Evolutionary conservation across 371 early-diverging fungal genomes (phyloP).

Genomic region (Saksenaea oblongispora): DNA sequence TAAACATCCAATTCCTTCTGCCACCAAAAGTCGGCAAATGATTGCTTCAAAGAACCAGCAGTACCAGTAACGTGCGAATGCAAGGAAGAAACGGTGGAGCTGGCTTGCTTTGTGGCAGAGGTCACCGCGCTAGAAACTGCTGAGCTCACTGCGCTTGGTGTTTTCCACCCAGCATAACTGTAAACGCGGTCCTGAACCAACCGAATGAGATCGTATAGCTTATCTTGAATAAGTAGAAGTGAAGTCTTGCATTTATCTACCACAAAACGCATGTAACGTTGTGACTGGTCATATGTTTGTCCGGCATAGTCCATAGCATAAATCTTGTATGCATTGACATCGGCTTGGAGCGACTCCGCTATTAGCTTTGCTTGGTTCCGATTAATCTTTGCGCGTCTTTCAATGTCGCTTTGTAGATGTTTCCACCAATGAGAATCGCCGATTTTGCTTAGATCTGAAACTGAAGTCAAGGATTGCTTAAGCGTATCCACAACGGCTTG

Average conservation of each 20-base stretch:
- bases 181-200: conserved; percentile 1
- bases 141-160: conserved; percentile 1
- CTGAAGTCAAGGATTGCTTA: conserved; percentile 27
- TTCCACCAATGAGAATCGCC: conserved; percentile 39
- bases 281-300: conserved; percentile 24
- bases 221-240: conserved; percentile 1
- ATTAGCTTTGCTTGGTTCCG: conserved; percentile 28
- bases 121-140: conserved; percentile 19
- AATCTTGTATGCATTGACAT: conserved; percentile 47
- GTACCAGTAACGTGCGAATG: conserved; percentile 22
- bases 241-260: conserved; percentile 5
- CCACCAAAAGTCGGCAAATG: conserved; percentile 39
- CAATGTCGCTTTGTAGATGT: conserved; percentile 27
- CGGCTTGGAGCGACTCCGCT: conserved; percentile 24
- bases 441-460: conserved; percentile 25
- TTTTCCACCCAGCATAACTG: conserved; percentile 4
- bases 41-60: conserved; percentile 19
- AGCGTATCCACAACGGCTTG: conserved; percentile 20
- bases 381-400: conserved; percentile 33
- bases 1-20: conserved; percentile 37
- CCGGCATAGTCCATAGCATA: conserved; percentile 48
- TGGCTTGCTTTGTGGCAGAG: conserved; percentile 28
- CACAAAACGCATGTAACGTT: conserved; percentile 6
- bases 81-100: conserved; percentile 23
- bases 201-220: conserved; percentile 4